Evolutionary conservation across 1,284 basidiomycete species (phyloP).

Genomic region (Hemileia vastatrix): DNA sequence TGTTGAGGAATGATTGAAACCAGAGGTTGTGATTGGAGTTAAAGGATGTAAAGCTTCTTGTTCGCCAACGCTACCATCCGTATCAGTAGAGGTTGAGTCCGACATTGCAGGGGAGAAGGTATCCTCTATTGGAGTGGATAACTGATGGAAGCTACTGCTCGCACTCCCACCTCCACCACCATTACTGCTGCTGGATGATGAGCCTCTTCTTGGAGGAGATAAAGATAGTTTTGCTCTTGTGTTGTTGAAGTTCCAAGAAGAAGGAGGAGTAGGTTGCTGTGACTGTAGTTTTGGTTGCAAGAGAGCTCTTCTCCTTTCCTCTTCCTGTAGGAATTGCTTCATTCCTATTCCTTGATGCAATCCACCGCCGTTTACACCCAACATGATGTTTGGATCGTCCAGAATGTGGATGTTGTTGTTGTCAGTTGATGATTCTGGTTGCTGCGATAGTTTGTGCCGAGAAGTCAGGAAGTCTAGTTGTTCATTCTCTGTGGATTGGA

Average conservation of each 20-base stretch:
- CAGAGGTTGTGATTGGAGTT: neutral
- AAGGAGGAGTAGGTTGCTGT: too few relatives aligned
- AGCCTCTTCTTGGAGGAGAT: neutral
- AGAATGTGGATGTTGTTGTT: too few relatives aligned
- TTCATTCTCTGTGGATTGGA: too few relatives aligned
- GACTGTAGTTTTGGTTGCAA: too few relatives aligned
- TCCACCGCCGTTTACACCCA: neutral
- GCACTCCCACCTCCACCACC: neutral
- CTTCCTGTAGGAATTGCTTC: neutral
- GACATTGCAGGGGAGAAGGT: neutral
- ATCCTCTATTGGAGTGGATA: neutral
- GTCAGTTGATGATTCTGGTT: too few relatives aligned
- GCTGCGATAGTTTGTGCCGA: too few relatives aligned
- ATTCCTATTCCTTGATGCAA: neutral
- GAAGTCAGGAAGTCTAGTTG: too few relatives aligned
- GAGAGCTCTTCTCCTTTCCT: neutral
- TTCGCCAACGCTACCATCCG: neutral
- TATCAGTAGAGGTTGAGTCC: neutral
- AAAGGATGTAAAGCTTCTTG: neutral
- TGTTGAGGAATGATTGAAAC: neutral
- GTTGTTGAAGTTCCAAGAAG: too few relatives aligned
- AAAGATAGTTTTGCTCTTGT: neutral
- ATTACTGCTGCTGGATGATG: neutral
- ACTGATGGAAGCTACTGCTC: neutral
- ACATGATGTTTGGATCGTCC: too few relatives aligned